Percentiles rank a stretch among this genome's conserved stretches.
Evolutionary conservation across 139 green algal genomes (phyloP).

Genomic region (Zygnema circumcarinatum): DNA sequence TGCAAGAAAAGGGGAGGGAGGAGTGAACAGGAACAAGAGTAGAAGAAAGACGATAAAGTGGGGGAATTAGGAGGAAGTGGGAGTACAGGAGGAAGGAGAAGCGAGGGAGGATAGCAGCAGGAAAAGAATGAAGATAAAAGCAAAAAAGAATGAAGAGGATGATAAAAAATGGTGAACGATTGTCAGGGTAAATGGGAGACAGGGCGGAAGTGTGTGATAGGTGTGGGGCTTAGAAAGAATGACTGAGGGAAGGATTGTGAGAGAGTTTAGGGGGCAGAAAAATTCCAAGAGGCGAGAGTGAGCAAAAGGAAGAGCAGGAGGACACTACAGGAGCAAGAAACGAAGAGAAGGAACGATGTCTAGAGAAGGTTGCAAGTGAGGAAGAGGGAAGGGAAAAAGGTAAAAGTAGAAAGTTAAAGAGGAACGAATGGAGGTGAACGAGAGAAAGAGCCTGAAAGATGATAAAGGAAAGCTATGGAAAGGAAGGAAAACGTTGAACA

Average conservation of each 20-base stretch:
- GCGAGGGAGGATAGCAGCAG: too few relatives aligned
- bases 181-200: background rate
- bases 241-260: background rate
- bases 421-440: background rate
- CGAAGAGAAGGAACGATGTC: too few relatives aligned
- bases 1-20: background rate
- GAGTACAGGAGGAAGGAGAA: background rate
- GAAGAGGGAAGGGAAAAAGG: background rate
- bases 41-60: background rate
- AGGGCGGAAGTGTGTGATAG: background rate
- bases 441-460: background rate
- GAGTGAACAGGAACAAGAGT: background rate
- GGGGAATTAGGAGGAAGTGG: background rate
- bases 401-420: background rate
- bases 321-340: background rate
- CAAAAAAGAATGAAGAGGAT: background rate
- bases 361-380: background rate
- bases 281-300: slow-evolving; percentile 12
- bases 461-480: background rate
- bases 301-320: background rate
- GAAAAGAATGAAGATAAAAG: background rate
- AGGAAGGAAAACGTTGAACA: background rate
- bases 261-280: background rate
- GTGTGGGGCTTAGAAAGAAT: background rate
- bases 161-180: background rate